A percentile compares a stretch with the other conserved stretches of the same genome.
phyloP scores from a whole-genome alignment of 2,329 filamentous ascomycete genomes.

The Aspergillus thermomutatus region DNA sequence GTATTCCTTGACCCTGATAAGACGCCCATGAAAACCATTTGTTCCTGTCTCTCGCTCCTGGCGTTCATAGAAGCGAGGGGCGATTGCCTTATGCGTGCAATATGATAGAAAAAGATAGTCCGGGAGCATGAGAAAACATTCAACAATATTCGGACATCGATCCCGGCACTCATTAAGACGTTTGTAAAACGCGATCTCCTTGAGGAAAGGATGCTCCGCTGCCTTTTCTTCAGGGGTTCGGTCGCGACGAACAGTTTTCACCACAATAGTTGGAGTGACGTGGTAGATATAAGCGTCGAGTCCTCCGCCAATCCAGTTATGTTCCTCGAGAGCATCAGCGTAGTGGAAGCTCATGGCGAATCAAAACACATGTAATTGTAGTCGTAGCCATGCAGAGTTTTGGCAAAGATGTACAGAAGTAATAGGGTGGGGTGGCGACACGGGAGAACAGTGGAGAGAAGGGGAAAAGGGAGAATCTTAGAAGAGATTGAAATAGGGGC shows the following conservation, averaged over 20 bases:
- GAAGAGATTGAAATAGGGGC: too few species aligned
- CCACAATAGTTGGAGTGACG: constrained; percentile 15
- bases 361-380: too few species aligned
- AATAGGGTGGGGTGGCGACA: too few species aligned
- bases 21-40: constrained; percentile 4
- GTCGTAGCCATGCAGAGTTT: too few species aligned
- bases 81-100: constrained; percentile 1
- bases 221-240: not conserved
- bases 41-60: not conserved
- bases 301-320: constrained; percentile 6
- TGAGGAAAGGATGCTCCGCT: not conserved
- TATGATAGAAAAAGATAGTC: constrained; percentile 15
- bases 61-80: not conserved
- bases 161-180: constrained; percentile 7
- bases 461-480: too few species aligned
- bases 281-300: constrained; percentile 7
- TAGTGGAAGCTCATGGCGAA: not conserved
- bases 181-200: constrained; percentile 14
- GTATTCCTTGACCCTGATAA: constrained; percentile 12
- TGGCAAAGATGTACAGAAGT: too few species aligned
- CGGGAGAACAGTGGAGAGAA: too few species aligned
- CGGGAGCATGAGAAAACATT: constrained; percentile 13
- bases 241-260: constrained; percentile 13
- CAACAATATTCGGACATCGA: constrained; percentile 12
- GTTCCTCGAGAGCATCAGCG: not conserved